Conservation (phyloP, 1,139 yeast genomes). For the Taphrina flavorubra region DNA sequence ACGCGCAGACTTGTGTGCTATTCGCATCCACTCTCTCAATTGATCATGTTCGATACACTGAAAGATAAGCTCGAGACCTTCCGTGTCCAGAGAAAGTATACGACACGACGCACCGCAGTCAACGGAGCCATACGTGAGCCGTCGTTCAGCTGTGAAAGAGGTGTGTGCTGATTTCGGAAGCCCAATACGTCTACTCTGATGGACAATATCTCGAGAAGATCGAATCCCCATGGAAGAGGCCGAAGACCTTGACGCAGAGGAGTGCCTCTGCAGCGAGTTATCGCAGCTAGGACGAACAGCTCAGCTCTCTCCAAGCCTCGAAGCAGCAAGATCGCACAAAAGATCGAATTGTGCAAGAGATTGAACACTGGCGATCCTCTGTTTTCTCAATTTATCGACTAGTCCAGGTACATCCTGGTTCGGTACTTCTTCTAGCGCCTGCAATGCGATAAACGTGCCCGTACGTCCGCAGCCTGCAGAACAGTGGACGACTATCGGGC, state of each 20-base stretch:
- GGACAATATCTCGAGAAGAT: constrained; percentile 21
- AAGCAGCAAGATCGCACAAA: constrained; percentile 13
- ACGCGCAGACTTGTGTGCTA: neutral
- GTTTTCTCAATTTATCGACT: constrained; percentile 32
- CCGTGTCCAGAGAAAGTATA: constrained; percentile 22
- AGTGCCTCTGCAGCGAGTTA: constrained; percentile 14
- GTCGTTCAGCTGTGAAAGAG: neutral
- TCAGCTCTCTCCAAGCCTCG: neutral
- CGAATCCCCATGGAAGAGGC: constrained; percentile 19
- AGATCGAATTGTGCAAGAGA: constrained; percentile 42
- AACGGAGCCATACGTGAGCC: constrained; percentile 6
- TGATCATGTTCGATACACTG: constrained; percentile 17
- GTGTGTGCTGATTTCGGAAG: neutral
- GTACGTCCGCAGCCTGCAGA: constrained; percentile 88
- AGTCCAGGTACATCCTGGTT: constrained; percentile 10
- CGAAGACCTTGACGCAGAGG: neutral
- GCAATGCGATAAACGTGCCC: constrained; percentile 76
- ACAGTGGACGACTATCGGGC: constrained; percentile 67
- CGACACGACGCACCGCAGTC: neutral
- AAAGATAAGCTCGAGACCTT: constrained; percentile 24
- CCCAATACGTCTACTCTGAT: constrained; percentile 19
- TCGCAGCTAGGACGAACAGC: constrained; percentile 3
- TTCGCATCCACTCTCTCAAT: neutral
- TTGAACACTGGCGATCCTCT: constrained; percentile 41
- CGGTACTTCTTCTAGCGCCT: constrained; percentile 55